A percentile compares a stretch with the other conserved stretches of the same genome.
These are phyloP conservation scores for Sindora glabra DNA, from an alignment of 306 rosid genomes.

Conservation along the genomic window DNA sequence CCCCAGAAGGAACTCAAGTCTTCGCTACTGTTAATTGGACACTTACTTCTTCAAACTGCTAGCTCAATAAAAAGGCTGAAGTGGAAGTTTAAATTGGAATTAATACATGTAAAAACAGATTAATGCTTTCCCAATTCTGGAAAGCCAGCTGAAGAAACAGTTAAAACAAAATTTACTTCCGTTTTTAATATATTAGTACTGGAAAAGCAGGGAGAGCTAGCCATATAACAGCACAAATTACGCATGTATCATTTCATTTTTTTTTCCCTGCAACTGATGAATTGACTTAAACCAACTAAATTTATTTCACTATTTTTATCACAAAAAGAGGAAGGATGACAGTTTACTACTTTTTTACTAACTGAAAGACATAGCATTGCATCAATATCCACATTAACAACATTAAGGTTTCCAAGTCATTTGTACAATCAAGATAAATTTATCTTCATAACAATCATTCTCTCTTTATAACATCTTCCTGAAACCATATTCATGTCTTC, in stretches of 20 bases:
- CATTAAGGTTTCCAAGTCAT: not conserved
- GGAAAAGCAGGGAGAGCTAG: not conserved
- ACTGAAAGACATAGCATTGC: not conserved
- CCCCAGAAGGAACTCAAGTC: not conserved
- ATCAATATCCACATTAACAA: not conserved
- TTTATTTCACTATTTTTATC: not conserved
- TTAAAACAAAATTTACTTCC: not conserved
- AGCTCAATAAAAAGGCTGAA: not conserved
- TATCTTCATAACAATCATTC: not conserved
- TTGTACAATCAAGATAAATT: not conserved
- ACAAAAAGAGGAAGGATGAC: not conserved
- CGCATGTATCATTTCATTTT: too few species aligned
- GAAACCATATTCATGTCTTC: not conserved
- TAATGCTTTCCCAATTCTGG: not conserved
- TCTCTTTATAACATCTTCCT: not conserved
- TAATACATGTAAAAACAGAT: not conserved
- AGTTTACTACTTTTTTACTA: not conserved
- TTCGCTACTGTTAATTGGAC: not conserved
- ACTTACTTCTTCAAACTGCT: not conserved
- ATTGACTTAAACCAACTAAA: slow-evolving; percentile 1
- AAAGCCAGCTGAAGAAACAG: not conserved
- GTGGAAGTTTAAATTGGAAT: not conserved
- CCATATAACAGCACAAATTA: not conserved
- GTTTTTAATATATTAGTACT: not conserved
- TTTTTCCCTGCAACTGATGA: not conserved